These are phyloP conservation scores for Limonomyces culmigenus DNA, from an alignment of 1,284 basidiomycete species.

Conservation along the genomic window DNA sequence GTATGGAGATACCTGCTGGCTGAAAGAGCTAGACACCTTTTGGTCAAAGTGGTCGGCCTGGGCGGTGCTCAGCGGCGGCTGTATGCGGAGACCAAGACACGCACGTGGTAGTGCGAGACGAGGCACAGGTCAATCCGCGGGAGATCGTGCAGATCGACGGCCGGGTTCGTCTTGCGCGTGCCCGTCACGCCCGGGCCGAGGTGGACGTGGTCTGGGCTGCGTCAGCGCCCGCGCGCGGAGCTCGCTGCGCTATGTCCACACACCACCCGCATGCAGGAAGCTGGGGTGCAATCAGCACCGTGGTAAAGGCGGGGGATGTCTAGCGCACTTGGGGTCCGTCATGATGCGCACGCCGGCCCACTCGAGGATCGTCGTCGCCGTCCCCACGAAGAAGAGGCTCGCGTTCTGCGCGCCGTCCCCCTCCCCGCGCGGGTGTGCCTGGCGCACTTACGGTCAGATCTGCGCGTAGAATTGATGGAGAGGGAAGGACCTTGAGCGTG, in stretches of 20 bases:
- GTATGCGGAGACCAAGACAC: constrained; percentile 14
- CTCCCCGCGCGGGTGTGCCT: no score
- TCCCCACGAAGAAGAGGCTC: constrained; percentile 7
- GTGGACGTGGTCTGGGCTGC: constrained; percentile 10
- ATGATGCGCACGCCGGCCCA: constrained; percentile 11
- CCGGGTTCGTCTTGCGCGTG: constrained; percentile 11
- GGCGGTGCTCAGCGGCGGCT: no score
- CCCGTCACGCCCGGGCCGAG: constrained; percentile 12
- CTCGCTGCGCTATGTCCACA: no score
- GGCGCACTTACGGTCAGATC: no score
- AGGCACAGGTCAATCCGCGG: constrained; percentile 9
- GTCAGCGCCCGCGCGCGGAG: no score
- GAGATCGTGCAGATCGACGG: constrained; percentile 9
- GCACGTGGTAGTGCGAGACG: constrained; percentile 12
- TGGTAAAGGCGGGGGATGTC: constrained; percentile 3
- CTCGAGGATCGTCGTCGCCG: constrained; percentile 11
- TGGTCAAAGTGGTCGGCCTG: no score
- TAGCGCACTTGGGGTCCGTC: constrained; percentile 16
- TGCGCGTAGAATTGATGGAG: no score
- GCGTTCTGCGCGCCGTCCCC: no score
- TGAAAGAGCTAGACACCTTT: no score
- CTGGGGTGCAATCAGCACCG: no score
- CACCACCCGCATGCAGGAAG: constrained; percentile 3
- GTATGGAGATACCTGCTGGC: no score
- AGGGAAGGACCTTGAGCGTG: no score